A percentile compares a stretch with the other conserved stretches of the same genome.
Evolutionary conservation across 805 yeast genomes (phyloP).

Genomic region (Maudiozyma bulderi): DNA sequence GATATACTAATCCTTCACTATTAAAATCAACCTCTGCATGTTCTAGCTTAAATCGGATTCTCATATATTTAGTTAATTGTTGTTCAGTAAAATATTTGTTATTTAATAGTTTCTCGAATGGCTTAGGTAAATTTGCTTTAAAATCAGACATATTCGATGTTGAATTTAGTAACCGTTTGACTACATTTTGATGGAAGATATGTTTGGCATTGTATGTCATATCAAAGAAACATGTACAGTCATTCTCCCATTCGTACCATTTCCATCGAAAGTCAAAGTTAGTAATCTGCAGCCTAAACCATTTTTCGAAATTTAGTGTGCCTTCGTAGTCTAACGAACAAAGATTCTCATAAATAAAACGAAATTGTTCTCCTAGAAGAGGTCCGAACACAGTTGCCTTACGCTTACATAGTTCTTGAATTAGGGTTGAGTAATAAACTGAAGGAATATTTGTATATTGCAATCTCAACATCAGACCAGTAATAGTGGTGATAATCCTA

Average conservation of each 20-base stretch:
- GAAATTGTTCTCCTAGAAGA: conserved; percentile 77
- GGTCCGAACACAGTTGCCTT: conserved; percentile 77
- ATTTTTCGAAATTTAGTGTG: conserved; percentile 57
- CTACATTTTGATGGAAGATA: conserved; percentile 60
- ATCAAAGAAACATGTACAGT: conserved; percentile 34
- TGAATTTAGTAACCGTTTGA: conserved; percentile 68
- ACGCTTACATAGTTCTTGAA: conserved; percentile 72
- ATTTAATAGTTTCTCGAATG: conserved; percentile 37
- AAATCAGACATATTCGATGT: conserved; percentile 55
- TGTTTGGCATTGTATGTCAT: conserved; percentile 55
- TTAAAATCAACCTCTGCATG: conserved; percentile 15
- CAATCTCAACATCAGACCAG: conserved; percentile 63
- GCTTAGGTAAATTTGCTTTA: conserved; percentile 54
- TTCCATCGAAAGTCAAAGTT: conserved; percentile 91
- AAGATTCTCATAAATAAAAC: conserved; percentile 60
- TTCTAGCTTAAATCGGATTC: conserved; percentile 9
- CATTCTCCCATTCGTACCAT: conserved; percentile 81
- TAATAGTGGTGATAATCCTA: conserved; percentile 64
- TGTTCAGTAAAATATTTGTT: conserved; percentile 29
- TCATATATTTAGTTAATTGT: conserved; percentile 27
- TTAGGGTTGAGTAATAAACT: conserved; percentile 67
- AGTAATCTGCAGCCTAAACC: conserved; percentile 84
- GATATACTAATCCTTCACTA: conserved; percentile 29
- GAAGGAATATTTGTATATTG: conserved; percentile 51
- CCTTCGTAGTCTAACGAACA: conserved; percentile 61